These are phyloP conservation scores for Dothideomycetes sp. DNA, from an alignment of 2,329 filamentous ascomycete genomes.

Conservation along the genomic window DNA sequence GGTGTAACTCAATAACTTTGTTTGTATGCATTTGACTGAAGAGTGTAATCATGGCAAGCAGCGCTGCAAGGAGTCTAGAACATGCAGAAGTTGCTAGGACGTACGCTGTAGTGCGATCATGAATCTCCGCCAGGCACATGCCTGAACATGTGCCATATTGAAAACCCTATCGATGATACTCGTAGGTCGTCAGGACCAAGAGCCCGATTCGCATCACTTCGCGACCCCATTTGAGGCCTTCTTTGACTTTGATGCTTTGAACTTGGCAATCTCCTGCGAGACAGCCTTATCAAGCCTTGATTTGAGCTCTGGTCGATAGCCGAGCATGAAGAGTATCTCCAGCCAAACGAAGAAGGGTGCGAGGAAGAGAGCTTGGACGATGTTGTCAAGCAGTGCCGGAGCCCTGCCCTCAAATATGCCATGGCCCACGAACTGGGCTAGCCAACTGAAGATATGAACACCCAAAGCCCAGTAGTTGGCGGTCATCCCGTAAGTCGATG, in stretches of 20 bases:
- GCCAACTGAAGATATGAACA: constrained; percentile 66
- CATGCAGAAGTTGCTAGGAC: no score
- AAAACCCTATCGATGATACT: no score
- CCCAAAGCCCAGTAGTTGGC: constrained; percentile 56
- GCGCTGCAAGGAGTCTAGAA: no score
- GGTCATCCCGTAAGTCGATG: constrained; percentile 48
- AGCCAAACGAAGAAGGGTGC: constrained; percentile 97
- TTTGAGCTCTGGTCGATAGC: constrained; percentile 82
- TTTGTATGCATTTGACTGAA: no score
- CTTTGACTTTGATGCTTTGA: constrained; percentile 49
- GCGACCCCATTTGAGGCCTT: constrained; percentile 15
- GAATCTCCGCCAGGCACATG: no score
- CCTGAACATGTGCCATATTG: no score
- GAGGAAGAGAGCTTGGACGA: constrained; percentile 82
- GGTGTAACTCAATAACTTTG: no score
- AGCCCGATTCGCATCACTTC: constrained; percentile 10
- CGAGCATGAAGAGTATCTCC: constrained; percentile 79
- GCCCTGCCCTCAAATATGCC: constrained; percentile 79
- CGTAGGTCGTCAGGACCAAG: no score
- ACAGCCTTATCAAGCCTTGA: constrained; percentile 68
- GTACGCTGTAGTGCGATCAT: no score
- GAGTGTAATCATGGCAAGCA: no score
- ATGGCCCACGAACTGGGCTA: constrained; percentile 85
- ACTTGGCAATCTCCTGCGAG: constrained; percentile 64
- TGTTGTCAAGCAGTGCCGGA: constrained; percentile 80